Conservation (phyloP, 1,284 basidiomycete genomes). For the Heterobasidion occidentale region DNA sequence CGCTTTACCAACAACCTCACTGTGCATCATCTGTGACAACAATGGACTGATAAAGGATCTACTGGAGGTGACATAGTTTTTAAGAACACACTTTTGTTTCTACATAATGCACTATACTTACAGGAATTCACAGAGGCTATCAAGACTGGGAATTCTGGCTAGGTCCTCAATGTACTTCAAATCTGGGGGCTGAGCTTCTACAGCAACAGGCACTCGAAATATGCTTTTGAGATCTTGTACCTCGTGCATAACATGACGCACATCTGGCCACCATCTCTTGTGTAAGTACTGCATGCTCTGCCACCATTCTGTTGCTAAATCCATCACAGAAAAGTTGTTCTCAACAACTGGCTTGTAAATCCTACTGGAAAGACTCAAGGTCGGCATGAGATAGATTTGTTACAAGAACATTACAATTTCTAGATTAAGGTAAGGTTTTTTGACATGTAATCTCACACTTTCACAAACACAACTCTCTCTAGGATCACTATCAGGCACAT, state of each 20-base stretch:
- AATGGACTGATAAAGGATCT: slow-evolving; percentile 8
- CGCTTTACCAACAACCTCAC: background rate
- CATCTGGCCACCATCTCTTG: slow-evolving; percentile 26
- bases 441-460: background rate
- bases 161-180: slow-evolving; percentile 26
- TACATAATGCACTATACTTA: slow-evolving; percentile 26
- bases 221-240: slow-evolving; percentile 30
- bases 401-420: slow-evolving; percentile 34
- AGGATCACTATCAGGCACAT: slow-evolving; percentile 24
- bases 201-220: slow-evolving; percentile 26
- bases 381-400: slow-evolving; percentile 27
- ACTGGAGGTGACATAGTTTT: slow-evolving; percentile 25
- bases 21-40: slow-evolving; percentile 5
- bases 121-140: slow-evolving; percentile 28
- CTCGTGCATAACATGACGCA: slow-evolving; percentile 28
- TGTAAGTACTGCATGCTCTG: background rate
- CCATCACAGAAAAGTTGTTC: slow-evolving; percentile 18
- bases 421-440: slow-evolving; percentile 24
- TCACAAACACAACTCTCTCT: background rate
- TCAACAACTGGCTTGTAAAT: too few species aligned
- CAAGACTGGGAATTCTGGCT: slow-evolving; percentile 27
- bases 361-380: slow-evolving; percentile 23
- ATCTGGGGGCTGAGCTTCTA: slow-evolving; percentile 23
- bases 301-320: background rate
- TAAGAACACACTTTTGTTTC: slow-evolving; percentile 26